phyloP scores from a whole-genome alignment of 768 basidiomycete genomes.

The Cystobasidium tubakii region DNA sequence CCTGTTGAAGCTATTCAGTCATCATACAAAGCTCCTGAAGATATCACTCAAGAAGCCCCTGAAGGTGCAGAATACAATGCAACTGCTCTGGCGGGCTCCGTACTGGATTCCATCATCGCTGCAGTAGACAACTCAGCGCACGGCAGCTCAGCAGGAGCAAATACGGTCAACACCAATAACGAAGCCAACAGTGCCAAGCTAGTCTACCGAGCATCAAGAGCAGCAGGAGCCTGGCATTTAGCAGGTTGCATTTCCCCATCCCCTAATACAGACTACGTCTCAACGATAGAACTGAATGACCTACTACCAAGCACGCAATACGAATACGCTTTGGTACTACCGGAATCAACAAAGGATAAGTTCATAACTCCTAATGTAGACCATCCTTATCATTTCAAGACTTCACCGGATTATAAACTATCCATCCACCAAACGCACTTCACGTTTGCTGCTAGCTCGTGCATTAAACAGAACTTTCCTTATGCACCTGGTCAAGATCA shows the following conservation, averaged over 20 bases:
- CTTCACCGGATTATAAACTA: conserved; percentile 67
- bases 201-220: conserved; percentile 43
- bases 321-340: conserved; percentile 56
- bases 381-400: conserved; percentile 59
- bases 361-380: conserved; percentile 56
- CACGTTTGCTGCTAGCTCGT: conserved; percentile 65
- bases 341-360: neutral
- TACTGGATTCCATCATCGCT: neutral
- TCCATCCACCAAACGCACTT: conserved; percentile 53
- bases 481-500: conserved; percentile 51
- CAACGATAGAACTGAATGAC: conserved; percentile 54
- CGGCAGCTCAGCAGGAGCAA: conserved; percentile 32
- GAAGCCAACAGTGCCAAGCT: conserved; percentile 39
- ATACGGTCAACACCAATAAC: neutral
- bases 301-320: conserved; percentile 67
- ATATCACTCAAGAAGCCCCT: neutral
- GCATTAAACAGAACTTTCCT: conserved; percentile 67
- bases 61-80: neutral
- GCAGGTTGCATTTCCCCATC: conserved; percentile 36
- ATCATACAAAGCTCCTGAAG: neutral
- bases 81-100: neutral
- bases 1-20: conserved; percentile 8
- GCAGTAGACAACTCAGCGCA: conserved; percentile 16
- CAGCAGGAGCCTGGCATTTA: conserved; percentile 41
- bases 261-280: conserved; percentile 44